Evolutionary conservation across 2,329 filamentous ascomycete genomes (phyloP).

Genomic region (Aspergillus sp.): DNA sequence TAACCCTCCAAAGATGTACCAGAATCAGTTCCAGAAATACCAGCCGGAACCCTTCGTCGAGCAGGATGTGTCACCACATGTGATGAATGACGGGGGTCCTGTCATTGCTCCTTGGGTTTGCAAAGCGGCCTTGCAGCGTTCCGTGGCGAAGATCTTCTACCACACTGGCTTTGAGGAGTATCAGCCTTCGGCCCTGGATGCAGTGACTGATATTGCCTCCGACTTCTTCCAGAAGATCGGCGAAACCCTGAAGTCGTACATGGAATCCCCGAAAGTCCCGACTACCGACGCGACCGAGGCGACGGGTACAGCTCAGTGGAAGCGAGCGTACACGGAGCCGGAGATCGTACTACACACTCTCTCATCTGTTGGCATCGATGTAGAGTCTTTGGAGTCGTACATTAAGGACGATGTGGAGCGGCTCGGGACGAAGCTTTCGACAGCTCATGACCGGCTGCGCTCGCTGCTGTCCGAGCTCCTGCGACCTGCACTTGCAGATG

Average conservation of each 20-base stretch:
- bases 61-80: conserved; percentile 82
- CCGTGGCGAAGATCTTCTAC: conserved; percentile 92
- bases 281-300: conserved; percentile 49
- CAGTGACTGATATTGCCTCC: conserved; percentile 82
- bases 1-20: conserved; percentile 70
- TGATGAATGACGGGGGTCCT: conserved; percentile 83
- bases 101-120: conserved; percentile 83
- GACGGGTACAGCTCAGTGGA: conserved; percentile 49
- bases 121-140: conserved; percentile 81
- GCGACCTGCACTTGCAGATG: conserved; percentile 81
- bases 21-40: conserved; percentile 97
- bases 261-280: conserved; percentile 76
- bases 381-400: conserved; percentile 80
- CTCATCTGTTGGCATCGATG: conserved; percentile 77
- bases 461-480: conserved; percentile 88
- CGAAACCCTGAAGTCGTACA: conserved; percentile 76
- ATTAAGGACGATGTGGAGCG: conserved; percentile 93
- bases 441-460: conserved; percentile 94
- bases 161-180: conserved; percentile 96
- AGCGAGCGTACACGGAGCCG: conserved; percentile 75
- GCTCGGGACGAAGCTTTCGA: conserved; percentile 72
- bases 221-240: conserved; percentile 88
- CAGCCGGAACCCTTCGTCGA: conserved; percentile 87
- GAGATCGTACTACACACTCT: conserved; percentile 86
- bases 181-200: conserved; percentile 89